Conservation (phyloP, 768 basidiomycete species). For the Amanita inopinata region DNA sequence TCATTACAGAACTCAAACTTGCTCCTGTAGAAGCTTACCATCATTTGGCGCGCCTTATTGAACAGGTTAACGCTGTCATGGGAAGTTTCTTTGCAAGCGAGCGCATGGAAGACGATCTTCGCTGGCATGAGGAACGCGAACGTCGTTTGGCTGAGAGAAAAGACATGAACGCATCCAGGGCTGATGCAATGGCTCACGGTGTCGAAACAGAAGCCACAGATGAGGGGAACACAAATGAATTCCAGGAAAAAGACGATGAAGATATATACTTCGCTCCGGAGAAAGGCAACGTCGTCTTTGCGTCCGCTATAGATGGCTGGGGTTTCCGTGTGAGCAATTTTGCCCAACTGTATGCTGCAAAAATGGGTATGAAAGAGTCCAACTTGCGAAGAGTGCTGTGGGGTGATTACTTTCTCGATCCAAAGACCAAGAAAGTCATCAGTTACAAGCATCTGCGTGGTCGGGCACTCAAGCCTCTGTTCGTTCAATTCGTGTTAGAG, state of each 20-base stretch:
- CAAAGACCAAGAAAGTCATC: conserved; percentile 89
- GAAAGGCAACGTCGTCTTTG: conserved; percentile 92
- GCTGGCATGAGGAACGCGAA: conserved; percentile 91
- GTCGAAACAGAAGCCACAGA: conserved; percentile 17
- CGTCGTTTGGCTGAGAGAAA: conserved; percentile 69
- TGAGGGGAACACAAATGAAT: conserved; percentile 57
- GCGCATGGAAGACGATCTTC: conserved; percentile 91
- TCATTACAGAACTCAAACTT: conserved; percentile 89
- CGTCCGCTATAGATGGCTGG: conserved; percentile 95
- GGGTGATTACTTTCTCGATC: conserved; percentile 97
- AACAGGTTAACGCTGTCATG: conserved; percentile 98
- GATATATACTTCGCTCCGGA: conserved; percentile 97
- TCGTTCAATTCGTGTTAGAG: conserved; percentile 95
- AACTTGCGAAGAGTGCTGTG: conserved; percentile 83
- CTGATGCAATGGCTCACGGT: conserved; percentile 28
- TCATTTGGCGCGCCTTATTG: conserved; percentile 86
- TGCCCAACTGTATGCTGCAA: conserved; percentile 83
- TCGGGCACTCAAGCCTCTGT: conserved; percentile 82
- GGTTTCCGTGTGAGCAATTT: conserved; percentile 93
- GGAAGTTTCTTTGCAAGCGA: conserved; percentile 92
- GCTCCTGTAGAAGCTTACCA: conserved; percentile 89
- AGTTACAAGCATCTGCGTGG: conserved; percentile 86
- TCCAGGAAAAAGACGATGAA: conserved; percentile 94
- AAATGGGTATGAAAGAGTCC: conserved; percentile 83
- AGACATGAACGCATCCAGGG: conserved; percentile 56